phyloP scores from a whole-genome alignment of 805 yeast species.

The Sugiyamaella marilandica region DNA sequence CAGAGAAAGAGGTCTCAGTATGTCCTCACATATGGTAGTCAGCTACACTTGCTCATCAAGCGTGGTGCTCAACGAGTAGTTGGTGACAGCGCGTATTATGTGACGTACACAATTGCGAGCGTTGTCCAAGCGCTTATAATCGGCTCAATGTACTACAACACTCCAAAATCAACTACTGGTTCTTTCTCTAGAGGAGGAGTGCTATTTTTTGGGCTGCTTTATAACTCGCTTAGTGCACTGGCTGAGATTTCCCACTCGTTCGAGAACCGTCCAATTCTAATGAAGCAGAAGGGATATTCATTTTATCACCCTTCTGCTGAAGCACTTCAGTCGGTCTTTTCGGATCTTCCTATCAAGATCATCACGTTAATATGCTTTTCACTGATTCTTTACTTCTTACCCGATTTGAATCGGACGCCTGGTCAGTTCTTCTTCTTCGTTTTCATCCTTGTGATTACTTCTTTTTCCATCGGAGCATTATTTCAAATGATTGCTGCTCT shows the following conservation, averaged over 20 bases:
- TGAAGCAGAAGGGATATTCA: conserved; percentile 67
- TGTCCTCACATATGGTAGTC: conserved; percentile 43
- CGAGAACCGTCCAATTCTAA: conserved; percentile 54
- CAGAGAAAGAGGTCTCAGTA: conserved; percentile 40
- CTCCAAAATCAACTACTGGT: conserved; percentile 47
- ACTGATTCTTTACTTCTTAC: conserved; percentile 53
- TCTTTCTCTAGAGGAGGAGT: conserved; percentile 64
- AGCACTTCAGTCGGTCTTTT: conserved; percentile 55
- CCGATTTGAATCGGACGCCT: conserved; percentile 44
- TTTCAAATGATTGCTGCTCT: conserved; percentile 53
- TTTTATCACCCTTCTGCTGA: conserved; percentile 73
- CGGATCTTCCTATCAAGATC: conserved; percentile 61
- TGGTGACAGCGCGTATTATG: conserved; percentile 53
- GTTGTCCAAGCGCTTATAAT: conserved; percentile 53
- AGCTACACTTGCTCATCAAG: conserved; percentile 43
- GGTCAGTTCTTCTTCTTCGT: conserved; percentile 52
- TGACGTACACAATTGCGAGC: conserved; percentile 45
- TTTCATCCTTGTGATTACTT: conserved; percentile 41
- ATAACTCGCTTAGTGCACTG: conserved; percentile 56
- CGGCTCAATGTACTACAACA: conserved; percentile 58
- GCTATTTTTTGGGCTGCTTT: conserved; percentile 54
- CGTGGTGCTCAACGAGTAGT: conserved; percentile 53
- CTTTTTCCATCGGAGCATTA: conserved; percentile 46
- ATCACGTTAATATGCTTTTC: conserved; percentile 42
- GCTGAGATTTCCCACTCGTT: conserved; percentile 49